Base-by-base conservation (phyloP, 2,329 filamentous ascomycete species). In the Nannizziopsis arthrosporioides region DNA sequence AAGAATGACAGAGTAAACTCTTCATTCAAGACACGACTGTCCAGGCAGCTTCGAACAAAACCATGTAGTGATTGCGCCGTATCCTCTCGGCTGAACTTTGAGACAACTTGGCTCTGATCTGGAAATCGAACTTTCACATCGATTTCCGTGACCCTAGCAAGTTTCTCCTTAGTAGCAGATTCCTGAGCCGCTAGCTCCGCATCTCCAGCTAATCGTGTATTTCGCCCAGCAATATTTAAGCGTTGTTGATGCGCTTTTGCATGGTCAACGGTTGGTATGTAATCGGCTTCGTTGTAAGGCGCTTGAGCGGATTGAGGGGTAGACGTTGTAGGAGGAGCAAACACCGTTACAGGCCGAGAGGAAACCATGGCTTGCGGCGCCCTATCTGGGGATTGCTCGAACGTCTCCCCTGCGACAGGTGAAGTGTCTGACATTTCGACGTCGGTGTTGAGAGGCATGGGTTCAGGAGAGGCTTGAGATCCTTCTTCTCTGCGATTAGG, bases 81-180 rank as follows among this genome's bases (percentile, higher is more conserved):
- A 46, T 89, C 82, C 1, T 71, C 63, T 15, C 79, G 78, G 1
- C 73, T 75, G 55, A 93, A 80, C n/a, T 73, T 75, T 68, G 82
- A 82, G 44, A 87, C 78, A 30, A 88, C 78, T 46, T 82, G 80
- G 49, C 81, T 84, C 56, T 89, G 85, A 61, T 96, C 89, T 0
- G 90, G 90, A 57, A 95, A 89, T 19, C 89, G 83, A 42, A 95
- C 77, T 54, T 85, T 87, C 54, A 96, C 74, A 22, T 79, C 75
- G 30, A 94, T 77, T 30, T 78, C 77, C 44, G 76, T 78, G 51
- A 89, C 74, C 4, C 76, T 74, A 4, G 81, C 75, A 1, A 88
- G 69, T 53, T 74, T 81, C 27, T 81, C 79, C 41, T 77, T 76
- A 45, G 82, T 79, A 17, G 77, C 80, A 4, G 77, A 72, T 31